Conservation (phyloP, 2,329 filamentous ascomycete genomes). For the Simplicillium aogashimaense region DNA sequence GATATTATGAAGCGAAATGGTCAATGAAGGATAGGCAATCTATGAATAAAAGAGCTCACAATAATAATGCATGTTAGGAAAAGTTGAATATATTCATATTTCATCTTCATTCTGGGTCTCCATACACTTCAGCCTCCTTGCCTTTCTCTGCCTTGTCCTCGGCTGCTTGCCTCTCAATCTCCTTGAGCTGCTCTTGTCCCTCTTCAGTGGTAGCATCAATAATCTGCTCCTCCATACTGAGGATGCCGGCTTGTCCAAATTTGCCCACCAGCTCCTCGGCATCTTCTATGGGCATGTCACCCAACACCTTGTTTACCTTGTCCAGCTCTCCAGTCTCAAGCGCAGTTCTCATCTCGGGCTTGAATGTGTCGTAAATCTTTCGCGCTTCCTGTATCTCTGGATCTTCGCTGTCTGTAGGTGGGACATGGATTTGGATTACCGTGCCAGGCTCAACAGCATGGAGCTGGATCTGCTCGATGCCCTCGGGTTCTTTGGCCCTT, state of each 20-base stretch:
- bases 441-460: slow-evolving; percentile 93
- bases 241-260: slow-evolving; percentile 69
- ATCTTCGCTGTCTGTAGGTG: slow-evolving; percentile 57
- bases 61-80: not conserved
- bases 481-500: slow-evolving; percentile 46
- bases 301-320: slow-evolving; percentile 46
- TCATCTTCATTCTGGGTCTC: slow-evolving; percentile 28
- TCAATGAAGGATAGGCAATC: not conserved
- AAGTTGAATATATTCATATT: slow-evolving; percentile 1
- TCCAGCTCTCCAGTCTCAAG: slow-evolving; percentile 85
- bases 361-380: slow-evolving; percentile 74
- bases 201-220: slow-evolving; percentile 92
- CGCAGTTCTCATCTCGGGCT: slow-evolving; percentile 69
- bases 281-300: slow-evolving; percentile 79
- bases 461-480: slow-evolving; percentile 92
- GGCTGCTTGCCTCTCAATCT: slow-evolving; percentile 50
- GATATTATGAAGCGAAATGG: slow-evolving; percentile 6
- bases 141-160: slow-evolving; percentile 12
- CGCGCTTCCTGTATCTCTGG: slow-evolving; percentile 54
- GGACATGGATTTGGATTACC: slow-evolving; percentile 79
- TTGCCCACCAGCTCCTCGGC: slow-evolving; percentile 78
- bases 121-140: slow-evolving; percentile 8
- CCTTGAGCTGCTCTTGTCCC: slow-evolving; percentile 66
- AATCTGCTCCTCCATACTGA: slow-evolving; percentile 85
- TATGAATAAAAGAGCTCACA: not conserved